Percentiles rank a stretch among this genome's conserved stretches.
These are phyloP conservation scores for Gloeopeniophorella convolvens DNA, from an alignment of 768 basidiomycete species.

Conservation along the genomic window DNA sequence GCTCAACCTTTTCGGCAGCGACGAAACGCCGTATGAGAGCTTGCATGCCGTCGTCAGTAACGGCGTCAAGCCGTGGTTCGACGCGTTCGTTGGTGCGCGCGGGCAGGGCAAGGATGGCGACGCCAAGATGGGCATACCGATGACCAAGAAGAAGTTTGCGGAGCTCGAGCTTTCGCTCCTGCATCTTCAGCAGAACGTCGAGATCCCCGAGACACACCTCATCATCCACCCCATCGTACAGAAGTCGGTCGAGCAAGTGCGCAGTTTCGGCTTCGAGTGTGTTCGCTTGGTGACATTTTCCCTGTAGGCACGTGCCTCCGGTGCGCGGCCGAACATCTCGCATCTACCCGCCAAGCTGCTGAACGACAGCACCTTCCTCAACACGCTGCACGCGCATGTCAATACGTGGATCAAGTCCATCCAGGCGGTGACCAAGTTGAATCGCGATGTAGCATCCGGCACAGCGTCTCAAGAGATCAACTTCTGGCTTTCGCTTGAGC, in stretches of 20 bases:
- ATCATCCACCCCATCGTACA: slow-evolving; percentile 88
- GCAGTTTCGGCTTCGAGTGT: background rate
- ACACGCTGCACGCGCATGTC: slow-evolving; percentile 87
- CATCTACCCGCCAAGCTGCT: slow-evolving; percentile 69
- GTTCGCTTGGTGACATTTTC: background rate
- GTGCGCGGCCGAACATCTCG: slow-evolving; percentile 64
- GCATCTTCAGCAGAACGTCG: slow-evolving; percentile 97
- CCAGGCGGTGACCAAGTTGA: slow-evolving; percentile 94
- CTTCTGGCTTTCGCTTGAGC: slow-evolving; percentile 95
- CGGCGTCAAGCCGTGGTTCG: slow-evolving; percentile 97
- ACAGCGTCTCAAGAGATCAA: slow-evolving; percentile 99
- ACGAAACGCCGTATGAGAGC: slow-evolving; percentile 91
- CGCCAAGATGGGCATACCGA: slow-evolving; percentile 88
- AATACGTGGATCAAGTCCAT: slow-evolving; percentile 99
- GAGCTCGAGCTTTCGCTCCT: slow-evolving; percentile 91
- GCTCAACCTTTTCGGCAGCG: slow-evolving; percentile 84
- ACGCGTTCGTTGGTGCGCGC: slow-evolving; percentile 89
- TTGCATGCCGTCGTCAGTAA: slow-evolving; percentile 91
- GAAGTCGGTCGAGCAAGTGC: slow-evolving; percentile 67
- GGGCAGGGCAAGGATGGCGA: slow-evolving; percentile 71
- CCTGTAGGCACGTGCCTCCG: slow-evolving; percentile 39
- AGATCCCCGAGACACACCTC: slow-evolving; percentile 95
- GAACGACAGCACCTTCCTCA: slow-evolving; percentile 87
- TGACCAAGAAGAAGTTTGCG: slow-evolving; percentile 99
- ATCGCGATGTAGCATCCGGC: slow-evolving; percentile 85